Conservation (phyloP, 257 asterid species). For the Primulina eburnea region DNA sequence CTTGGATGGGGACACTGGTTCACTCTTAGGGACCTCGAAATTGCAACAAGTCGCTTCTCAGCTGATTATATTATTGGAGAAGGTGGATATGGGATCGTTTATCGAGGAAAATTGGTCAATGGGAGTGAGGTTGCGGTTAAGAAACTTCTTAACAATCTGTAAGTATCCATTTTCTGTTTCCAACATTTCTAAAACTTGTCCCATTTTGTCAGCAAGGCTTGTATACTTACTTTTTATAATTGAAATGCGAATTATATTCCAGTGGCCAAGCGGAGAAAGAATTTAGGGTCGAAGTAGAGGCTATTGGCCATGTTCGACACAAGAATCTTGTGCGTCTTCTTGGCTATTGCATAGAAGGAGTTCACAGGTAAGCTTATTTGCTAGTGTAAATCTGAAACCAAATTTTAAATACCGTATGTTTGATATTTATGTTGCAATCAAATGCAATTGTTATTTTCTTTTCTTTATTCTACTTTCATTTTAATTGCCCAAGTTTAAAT, state of each 20-base stretch:
- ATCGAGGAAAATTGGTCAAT: conserved; percentile 69
- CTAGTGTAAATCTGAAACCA: background rate
- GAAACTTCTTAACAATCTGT: conserved; percentile 92
- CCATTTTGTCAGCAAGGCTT: background rate
- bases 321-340: conserved; percentile 94
- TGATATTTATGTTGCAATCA: background rate
- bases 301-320: conserved; percentile 96
- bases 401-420: background rate
- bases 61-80: conserved; percentile 76
- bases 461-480: conserved; percentile 9
- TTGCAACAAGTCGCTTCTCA: conserved; percentile 78
- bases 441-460: background rate
- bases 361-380: conserved; percentile 61
- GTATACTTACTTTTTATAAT: conserved; percentile 10
- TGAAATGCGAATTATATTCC: conserved; percentile 27
- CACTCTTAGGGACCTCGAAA: conserved; percentile 88
- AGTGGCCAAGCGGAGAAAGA: conserved; percentile 99
- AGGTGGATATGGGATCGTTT: conserved; percentile 97
- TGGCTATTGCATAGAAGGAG: conserved; percentile 97
- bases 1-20: conserved; percentile 99
- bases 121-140: conserved; percentile 93
- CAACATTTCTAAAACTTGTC: conserved; percentile 9
- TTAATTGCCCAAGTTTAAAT: conserved; percentile 9
- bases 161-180: conserved; percentile 37
- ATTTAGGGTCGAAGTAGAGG: conserved; percentile 93